These are phyloP conservation scores for Effrenium voratum DNA, from an alignment of 73 alveolate genomes.

Conservation along the genomic window DNA sequence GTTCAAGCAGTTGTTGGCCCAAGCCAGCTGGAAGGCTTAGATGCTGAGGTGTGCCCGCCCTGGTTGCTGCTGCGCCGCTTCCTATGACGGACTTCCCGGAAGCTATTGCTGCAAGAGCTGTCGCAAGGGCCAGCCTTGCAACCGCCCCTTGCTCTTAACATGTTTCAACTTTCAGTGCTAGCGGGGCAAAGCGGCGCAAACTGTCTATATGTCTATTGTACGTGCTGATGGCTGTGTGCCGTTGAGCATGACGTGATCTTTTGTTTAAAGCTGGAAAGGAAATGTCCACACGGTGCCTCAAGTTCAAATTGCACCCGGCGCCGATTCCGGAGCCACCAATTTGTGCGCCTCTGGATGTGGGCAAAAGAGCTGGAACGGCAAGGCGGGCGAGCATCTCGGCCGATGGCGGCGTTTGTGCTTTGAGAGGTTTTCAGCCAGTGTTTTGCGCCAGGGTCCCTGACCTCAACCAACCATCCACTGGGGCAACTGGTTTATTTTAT, in stretches of 20 bases:
- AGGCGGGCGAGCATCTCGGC: neutral
- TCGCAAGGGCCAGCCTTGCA: neutral
- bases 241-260: neutral
- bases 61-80: neutral
- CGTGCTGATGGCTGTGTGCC: neutral
- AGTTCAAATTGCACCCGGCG: neutral
- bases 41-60: conserved; percentile 6
- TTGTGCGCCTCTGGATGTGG: neutral
- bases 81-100: neutral
- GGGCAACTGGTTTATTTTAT: neutral
- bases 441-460: no score
- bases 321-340: neutral
- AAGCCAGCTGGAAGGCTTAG: no score
- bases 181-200: neutral
- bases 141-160: neutral
- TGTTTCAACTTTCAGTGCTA: neutral
- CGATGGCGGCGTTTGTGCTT: neutral
- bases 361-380: neutral
- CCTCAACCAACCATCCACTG: neutral
- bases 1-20: no score
- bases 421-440: no score
- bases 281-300: neutral
- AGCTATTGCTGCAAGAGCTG: conserved; percentile 6
- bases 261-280: neutral
- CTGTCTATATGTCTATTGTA: neutral